phyloP scores from a whole-genome alignment of 139 green algal genomes.

The Nannochloris sp. region DNA sequence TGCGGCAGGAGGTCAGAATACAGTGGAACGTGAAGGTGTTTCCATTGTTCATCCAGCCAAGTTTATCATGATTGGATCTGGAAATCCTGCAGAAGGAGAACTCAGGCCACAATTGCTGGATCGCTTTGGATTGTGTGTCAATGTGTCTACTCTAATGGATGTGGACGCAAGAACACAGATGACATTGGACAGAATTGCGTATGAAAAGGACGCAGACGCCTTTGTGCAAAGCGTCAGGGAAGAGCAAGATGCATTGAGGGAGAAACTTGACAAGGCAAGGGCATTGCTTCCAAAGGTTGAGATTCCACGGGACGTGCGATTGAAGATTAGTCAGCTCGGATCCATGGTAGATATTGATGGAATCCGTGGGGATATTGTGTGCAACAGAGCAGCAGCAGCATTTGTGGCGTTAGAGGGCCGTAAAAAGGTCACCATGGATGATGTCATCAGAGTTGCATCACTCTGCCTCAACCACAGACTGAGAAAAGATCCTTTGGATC shows the following conservation, averaged over 20 bases:
- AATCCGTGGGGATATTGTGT: slow-evolving; percentile 84
- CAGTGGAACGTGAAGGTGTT: slow-evolving; percentile 92
- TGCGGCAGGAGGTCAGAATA: slow-evolving; percentile 75
- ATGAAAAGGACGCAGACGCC: slow-evolving; percentile 51
- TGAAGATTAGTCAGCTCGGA: slow-evolving; percentile 84
- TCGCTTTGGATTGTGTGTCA: slow-evolving; percentile 81
- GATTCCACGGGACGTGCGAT: slow-evolving; percentile 38
- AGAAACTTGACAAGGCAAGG: slow-evolving; percentile 52
- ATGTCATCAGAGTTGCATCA: slow-evolving; percentile 67
- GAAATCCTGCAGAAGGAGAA: slow-evolving; percentile 77
- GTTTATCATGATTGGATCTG: slow-evolving; percentile 86
- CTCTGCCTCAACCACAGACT: slow-evolving; percentile 83
- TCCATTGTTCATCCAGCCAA: slow-evolving; percentile 81
- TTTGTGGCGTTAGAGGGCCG: slow-evolving; percentile 72
- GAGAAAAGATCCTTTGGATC: slow-evolving; percentile 85
- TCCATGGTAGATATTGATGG: slow-evolving; percentile 81
- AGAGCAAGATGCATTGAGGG: slow-evolving; percentile 58
- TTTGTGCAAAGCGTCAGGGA: slow-evolving; percentile 35
- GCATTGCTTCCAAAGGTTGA: slow-evolving; percentile 38
- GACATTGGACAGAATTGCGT: slow-evolving; percentile 80
- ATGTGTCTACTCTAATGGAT: slow-evolving; percentile 71
- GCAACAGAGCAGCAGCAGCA: slow-evolving; percentile 69
- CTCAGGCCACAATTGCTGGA: slow-evolving; percentile 92
- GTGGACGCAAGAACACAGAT: slow-evolving; percentile 61
- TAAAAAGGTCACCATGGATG: slow-evolving; percentile 51